Conservation (phyloP, 129 eudicot species). For the Flaveria trinervia region DNA sequence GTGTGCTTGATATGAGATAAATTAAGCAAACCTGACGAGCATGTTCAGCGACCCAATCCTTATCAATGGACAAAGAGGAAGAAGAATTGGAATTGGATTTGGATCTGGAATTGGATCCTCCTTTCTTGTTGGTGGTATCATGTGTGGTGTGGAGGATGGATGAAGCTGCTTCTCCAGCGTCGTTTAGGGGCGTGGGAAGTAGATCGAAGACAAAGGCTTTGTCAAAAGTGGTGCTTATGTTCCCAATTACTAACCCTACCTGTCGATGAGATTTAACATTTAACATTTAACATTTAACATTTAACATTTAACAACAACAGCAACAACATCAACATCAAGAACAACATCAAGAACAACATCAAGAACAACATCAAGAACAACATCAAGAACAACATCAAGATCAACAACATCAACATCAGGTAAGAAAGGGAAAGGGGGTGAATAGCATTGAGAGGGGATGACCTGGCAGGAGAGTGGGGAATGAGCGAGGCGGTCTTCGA, state of each 20-base stretch:
- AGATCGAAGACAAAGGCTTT: constrained; percentile 68
- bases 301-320: neutral
- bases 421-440: neutral
- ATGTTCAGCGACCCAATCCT: constrained; percentile 90
- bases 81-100: constrained; percentile 35
- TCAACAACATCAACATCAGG: neutral
- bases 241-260: constrained; percentile 90
- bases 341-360: too few relatives aligned
- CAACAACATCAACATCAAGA: neutral
- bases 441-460: neutral
- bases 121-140: constrained; percentile 47
- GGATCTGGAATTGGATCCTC: constrained; percentile 42
- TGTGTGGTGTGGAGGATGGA: constrained; percentile 46
- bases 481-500: constrained; percentile 66
- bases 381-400: too few relatives aligned
- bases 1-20: too few relatives aligned
- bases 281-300: too few relatives aligned
- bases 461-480: constrained; percentile 33
- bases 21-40: constrained; percentile 71
- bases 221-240: constrained; percentile 54
- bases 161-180: constrained; percentile 65
- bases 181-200: constrained; percentile 77
- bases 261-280: constrained; percentile 6
- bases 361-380: neutral
- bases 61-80: constrained; percentile 58